Evolutionary conservation across 2,329 filamentous ascomycete species (phyloP), one percentile per base, ranked within the genome.

Genomic region (Diaporthe sp.): DNA sequence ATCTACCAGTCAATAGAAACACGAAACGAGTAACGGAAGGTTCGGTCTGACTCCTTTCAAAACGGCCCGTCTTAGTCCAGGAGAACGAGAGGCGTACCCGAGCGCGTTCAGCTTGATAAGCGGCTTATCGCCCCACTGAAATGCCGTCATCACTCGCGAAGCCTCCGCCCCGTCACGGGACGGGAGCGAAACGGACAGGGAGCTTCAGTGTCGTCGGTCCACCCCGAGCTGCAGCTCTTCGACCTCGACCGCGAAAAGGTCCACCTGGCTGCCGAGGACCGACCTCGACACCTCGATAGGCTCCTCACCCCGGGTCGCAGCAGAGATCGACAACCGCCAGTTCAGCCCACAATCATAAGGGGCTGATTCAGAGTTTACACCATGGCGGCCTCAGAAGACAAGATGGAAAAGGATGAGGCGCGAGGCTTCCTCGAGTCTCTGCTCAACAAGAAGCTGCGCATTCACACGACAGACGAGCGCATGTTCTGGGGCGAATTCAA

Each of bases 401-500:
- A n/a, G 6, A 77, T 89, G 85, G 85, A 89, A 61, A 88, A 89
- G 79, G 82, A 86, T 57, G 86, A 90, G 80, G 89, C 91, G 28
- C 85, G 86, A 74, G 81, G 83, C 58, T 94, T 90, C 80, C 87
- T 95, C 39, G 83, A 85, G 46, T 91, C 92, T 34, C 90, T 97
- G 69, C 87, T 98, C 71, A 94, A 94, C 83, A 94, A 94, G 83
- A 94, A 91, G 53, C 86, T 98, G 46, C 93, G 95, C 75, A 87
- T 98, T 73, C 91, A 94, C 79, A 94, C 94, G 19, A 94, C 92
- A 6, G 96, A 98, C 82, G 92, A 91, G 22, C 94, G 97, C 76
- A 92, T 98, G 83, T 99, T 98, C 84, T 91, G 95, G 73, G 97
- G 97, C 28, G 89, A 92, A 78, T 94, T 99, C 86, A 98, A 97